These are phyloP conservation scores for Coffea humblotiana DNA, from an alignment of 305 asterid genomes.

Conservation along the genomic window DNA sequence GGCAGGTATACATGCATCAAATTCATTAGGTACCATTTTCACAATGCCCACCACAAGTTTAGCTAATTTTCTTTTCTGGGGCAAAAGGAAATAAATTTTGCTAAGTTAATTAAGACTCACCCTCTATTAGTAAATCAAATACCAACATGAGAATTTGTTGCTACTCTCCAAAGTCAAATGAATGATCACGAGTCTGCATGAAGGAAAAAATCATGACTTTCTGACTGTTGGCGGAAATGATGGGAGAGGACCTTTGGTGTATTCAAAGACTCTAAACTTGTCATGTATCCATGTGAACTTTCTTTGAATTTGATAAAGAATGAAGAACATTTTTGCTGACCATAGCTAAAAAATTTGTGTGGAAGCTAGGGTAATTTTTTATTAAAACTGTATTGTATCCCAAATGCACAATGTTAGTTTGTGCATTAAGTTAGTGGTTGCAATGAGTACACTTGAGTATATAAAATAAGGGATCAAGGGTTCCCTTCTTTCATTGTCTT, in stretches of 20 bases:
- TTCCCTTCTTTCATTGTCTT: neutral
- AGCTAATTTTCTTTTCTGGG: no score
- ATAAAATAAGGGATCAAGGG: neutral
- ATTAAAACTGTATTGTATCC: neutral
- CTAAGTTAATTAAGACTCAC: no score
- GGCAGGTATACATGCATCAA: no score
- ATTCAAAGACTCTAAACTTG: neutral
- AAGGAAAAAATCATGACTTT: slow-evolving; percentile 6
- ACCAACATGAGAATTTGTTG: neutral
- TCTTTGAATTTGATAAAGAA: slow-evolving; percentile 5
- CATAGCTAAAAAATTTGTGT: neutral
- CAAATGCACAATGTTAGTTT: neutral
- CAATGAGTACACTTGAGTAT: slow-evolving; percentile 13
- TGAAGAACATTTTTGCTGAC: slow-evolving; percentile 1
- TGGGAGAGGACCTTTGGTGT: neutral
- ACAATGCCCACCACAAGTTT: no score
- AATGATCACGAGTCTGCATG: slow-evolving; percentile 16
- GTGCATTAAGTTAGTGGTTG: slow-evolving; percentile 3
- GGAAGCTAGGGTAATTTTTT: neutral
- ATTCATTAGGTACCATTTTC: no score
- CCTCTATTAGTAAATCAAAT: no score
- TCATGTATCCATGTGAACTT: slow-evolving; percentile 20
- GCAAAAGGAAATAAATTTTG: no score
- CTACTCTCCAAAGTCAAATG: slow-evolving; percentile 9
- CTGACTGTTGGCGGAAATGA: neutral